Evolutionary conservation across 495 filamentous ascomycete species (phyloP), one percentile per base, ranked within the genome.

Genomic region (Hypoxylon crocopeplum): DNA sequence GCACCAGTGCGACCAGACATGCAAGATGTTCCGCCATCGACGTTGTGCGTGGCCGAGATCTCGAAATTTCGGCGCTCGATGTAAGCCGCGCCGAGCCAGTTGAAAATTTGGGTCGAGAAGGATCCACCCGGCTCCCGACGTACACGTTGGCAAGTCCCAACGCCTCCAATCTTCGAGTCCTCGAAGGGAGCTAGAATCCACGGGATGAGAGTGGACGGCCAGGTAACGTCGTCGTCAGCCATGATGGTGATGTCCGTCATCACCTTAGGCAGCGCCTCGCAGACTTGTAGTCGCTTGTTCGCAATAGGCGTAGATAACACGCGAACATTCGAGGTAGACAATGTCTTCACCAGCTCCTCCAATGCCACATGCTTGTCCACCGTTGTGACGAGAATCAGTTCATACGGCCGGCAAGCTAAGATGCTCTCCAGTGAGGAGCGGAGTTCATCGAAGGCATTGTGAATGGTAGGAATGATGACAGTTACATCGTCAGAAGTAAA

Each of bases 61-160:
- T 85, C 82, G 30, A 83, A 85, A 66, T 85, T 84, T 59, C 82
- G 81, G 0, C 82, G 77, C 50, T 78, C 76, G 6, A 86, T 78
- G 62, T 84, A 84, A 1, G 76, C 55, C 16, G 73, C 70, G 2
- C 77, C 79, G n/a, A 84, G 69, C 67, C 82, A 74, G 63, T 85
- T 83, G 69, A 72, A 79, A 61, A 81, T 67, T 22, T 68, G 67
- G 0, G 62, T 61, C 13, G 51, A 57, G 64, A 70, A 69, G 15
- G 72, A 60, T 7, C 51, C 53, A 5, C 51, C 63, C 17, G 66
- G 64, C 17, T 63, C 48, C 12, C 82, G 75, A 3, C 66, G 68
- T 0, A 80, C 81, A 0, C 71, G 70, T 55, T 82, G 82, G 61
- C 73, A 79, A 15, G 81, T 83, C 0, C 80, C 84, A 7, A 83